Base-by-base conservation (phyloP, 2,329 filamentous ascomycete genomes). In the Trichoderma aggressivum region DNA sequence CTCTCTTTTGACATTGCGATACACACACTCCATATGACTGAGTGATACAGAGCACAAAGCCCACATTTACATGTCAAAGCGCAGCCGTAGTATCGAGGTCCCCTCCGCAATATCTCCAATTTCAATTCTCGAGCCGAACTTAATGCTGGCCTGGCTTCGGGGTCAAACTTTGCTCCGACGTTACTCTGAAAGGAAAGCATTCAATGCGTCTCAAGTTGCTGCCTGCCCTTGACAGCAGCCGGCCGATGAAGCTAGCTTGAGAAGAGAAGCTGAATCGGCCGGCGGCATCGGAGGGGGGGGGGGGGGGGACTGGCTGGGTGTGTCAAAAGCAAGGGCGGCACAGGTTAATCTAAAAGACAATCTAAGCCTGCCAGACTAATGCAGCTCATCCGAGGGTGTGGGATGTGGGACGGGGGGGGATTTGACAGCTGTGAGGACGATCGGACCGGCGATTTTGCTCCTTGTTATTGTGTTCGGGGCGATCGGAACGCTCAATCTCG, bases 191-290 rank as follows among this genome's bases (percentile, higher is more conserved):
- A 63, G 18, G 12, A 28, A 28, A 47, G 18, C 60, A 26, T 30
- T 12, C 36, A 47, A 47, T 36, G 24, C 39, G 36, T 39, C 24
- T 5, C 26, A 18, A 28, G 14, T 30, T 62, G 60, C 18, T 30
- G 60, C 60, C 60, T 63, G 60, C 60, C 60, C 28, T 50, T 63
- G 21, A 50, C 18, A 63, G 58, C 34, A 10, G 7, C 3, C 32
- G 58, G 58, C 58, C 58, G 32, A 61, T 26, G 32, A 16, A 61
- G 60, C 60, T 63, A 63, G 60, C 60, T 47, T 63, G 18, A 63
- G 60, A 63, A 63, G 60, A 63, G 39, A 47, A 63, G 60, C 60
- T 63, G 60, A 47, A 21, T 32, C 60, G 60, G 28, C 60, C 39
- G 26, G 60, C 26, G 30, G 34, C 16, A 28, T 47, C 60, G 26